These are phyloP conservation scores for Ensete glaucum DNA, from an alignment of 176 grass and related monocot species.

Conservation along the genomic window DNA sequence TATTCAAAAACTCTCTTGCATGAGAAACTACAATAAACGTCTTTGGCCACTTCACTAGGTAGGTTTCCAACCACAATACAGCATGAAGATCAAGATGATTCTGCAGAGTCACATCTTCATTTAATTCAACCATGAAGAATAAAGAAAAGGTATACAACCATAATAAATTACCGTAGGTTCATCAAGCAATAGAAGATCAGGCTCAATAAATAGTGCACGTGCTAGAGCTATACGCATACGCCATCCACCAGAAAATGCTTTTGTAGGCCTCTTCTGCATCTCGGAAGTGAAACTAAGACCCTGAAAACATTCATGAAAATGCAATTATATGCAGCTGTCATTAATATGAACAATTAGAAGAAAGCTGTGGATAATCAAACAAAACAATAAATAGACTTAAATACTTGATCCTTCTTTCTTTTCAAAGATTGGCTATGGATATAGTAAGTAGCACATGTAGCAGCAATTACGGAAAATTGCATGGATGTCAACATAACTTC, in stretches of 20 bases:
- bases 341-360: not conserved
- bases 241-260: conserved; percentile 94
- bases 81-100: conserved; percentile 99
- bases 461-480: no score
- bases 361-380: not conserved
- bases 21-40: conserved; percentile 96
- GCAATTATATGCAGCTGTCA: no score
- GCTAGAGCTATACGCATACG: conserved; percentile 94
- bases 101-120: conserved; percentile 35
- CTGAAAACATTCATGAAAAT: conserved; percentile 29
- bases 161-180: conserved; percentile 68
- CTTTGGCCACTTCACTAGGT: conserved; percentile 96
- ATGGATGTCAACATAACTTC: no score
- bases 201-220: conserved; percentile 90
- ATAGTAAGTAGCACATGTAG: no score
- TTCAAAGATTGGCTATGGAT: no score
- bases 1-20: conserved; percentile 93
- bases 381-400: not conserved
- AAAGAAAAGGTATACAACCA: conserved; percentile 6
- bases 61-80: conserved; percentile 82
- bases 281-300: conserved; percentile 95
- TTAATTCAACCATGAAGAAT: conserved; percentile 4
- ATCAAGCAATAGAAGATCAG: conserved; percentile 94
- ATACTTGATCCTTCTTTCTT: no score
- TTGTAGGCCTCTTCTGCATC: conserved; percentile 81